A percentile compares a stretch with the other conserved stretches of the same genome.
phyloP scores from a whole-genome alignment of 106 monocot genomes.

The Triglochin maritima region DNA sequence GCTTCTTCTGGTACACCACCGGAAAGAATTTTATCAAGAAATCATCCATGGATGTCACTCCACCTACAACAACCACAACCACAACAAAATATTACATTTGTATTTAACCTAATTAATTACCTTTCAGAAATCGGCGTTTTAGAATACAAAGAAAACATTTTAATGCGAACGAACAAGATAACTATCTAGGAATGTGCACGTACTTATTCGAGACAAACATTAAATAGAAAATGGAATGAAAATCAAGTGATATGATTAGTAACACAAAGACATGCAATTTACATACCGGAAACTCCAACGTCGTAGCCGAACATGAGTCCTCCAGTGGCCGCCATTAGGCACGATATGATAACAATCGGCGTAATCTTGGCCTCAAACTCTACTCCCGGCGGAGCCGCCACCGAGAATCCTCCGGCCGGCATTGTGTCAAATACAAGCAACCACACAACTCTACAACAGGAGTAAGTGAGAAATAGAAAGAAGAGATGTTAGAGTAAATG shows the following conservation, averaged over 20 bases:
- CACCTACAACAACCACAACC: conserved; percentile 3
- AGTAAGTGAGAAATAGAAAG: too few species aligned
- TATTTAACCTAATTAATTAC: too few species aligned
- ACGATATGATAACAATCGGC: conserved; percentile 9
- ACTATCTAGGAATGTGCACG: too few species aligned
- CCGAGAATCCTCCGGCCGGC: conserved; percentile 7
- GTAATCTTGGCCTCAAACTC: conserved; percentile 17
- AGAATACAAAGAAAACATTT: too few species aligned
- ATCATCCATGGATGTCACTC: conserved; percentile 22
- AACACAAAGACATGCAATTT: too few species aligned
- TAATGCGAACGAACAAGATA: too few species aligned
- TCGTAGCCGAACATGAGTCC: conserved; percentile 31
- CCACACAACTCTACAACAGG: too few species aligned
- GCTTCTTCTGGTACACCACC: conserved; percentile 16
- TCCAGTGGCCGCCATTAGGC: conserved; percentile 22
- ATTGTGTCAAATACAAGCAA: not conserved
- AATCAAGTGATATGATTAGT: too few species aligned
- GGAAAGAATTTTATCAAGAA: conserved; percentile 31
- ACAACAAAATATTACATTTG: not conserved
- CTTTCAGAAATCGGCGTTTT: too few species aligned
- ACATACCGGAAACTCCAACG: conserved; percentile 17
- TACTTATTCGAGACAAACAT: too few species aligned
- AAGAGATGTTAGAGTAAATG: too few species aligned
- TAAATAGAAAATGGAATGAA: too few species aligned
- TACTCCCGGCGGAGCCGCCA: not conserved